Evolutionary conservation across 148 eudicot species (phyloP).

Genomic region (Nepenthes mirabilis): DNA sequence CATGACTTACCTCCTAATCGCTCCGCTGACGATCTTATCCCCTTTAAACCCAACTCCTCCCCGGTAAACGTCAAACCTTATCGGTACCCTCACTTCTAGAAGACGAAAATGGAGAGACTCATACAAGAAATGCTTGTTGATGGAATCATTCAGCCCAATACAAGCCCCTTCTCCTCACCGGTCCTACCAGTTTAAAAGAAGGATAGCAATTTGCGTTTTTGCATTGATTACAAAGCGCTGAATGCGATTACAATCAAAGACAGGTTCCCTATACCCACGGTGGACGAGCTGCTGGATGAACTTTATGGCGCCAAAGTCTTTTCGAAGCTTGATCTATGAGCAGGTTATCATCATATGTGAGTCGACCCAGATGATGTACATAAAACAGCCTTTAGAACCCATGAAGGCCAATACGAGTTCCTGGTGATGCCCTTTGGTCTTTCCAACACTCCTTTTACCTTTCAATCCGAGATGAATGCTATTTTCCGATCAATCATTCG

Average conservation of each 20-base stretch:
- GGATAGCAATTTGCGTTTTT: background rate
- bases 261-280: background rate
- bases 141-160: background rate
- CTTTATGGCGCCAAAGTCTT: background rate
- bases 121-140: too few relatives aligned
- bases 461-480: constrained; percentile 6
- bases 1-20: too few relatives aligned
- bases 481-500: background rate
- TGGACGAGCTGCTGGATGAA: constrained; percentile 2
- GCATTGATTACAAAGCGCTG: background rate
- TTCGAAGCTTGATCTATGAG: background rate
- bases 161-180: background rate
- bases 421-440: constrained; percentile 3
- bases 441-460: constrained; percentile 2
- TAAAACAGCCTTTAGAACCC: background rate
- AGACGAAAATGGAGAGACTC: too few relatives aligned
- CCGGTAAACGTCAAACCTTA: too few relatives aligned
- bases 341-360: constrained; percentile 1
- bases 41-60: too few relatives aligned
- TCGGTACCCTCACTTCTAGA: too few relatives aligned
- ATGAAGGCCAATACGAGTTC: constrained; percentile 4
- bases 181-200: background rate
- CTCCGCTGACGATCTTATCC: too few relatives aligned
- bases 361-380: background rate
- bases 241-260: background rate